phyloP scores from a whole-genome alignment of 257 asterid species.

The Datura wrightii region DNA sequence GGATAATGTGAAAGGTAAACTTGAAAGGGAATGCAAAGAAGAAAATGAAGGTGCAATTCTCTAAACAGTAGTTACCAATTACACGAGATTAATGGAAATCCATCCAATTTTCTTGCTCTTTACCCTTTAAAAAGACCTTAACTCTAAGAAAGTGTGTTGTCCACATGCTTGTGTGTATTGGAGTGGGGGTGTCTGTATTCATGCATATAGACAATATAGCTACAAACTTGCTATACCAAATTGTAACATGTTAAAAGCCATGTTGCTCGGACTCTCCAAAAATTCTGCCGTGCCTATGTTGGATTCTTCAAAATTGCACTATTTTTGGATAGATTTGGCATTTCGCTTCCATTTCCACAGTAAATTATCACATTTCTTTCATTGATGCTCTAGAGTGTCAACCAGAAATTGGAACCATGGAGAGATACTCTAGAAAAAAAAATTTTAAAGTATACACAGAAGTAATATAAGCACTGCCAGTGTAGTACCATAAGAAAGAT shows the following conservation, averaged over 20 bases:
- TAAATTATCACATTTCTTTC: conserved; percentile 16
- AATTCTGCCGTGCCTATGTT: not conserved
- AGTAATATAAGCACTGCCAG: not conserved
- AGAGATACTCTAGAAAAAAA: conserved; percentile 18
- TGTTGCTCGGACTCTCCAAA: not conserved
- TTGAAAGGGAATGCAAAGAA: not conserved
- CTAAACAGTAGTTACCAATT: not conserved
- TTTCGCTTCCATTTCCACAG: not conserved
- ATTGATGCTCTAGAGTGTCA: conserved; percentile 9
- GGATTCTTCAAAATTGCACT: not conserved
- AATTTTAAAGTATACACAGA: not conserved
- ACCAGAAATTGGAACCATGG: not conserved
- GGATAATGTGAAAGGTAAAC: conserved; percentile 21
- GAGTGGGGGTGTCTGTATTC: not conserved
- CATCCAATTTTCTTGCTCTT: not conserved
- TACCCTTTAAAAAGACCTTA: not conserved
- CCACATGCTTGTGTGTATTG: not conserved
- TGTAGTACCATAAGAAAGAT: not conserved
- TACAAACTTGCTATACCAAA: conserved; percentile 11
- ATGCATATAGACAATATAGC: not conserved
- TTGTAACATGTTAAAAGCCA: not conserved
- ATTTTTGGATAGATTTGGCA: conserved; percentile 20
- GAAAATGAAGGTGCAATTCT: conserved; percentile 23
- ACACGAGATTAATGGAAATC: not conserved
- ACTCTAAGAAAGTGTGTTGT: not conserved